A percentile compares a stretch with the other conserved stretches of the same genome.
These are phyloP conservation scores for Haematococcus lacustris DNA, from an alignment of 139 green algal species.

Conservation along the genomic window DNA sequence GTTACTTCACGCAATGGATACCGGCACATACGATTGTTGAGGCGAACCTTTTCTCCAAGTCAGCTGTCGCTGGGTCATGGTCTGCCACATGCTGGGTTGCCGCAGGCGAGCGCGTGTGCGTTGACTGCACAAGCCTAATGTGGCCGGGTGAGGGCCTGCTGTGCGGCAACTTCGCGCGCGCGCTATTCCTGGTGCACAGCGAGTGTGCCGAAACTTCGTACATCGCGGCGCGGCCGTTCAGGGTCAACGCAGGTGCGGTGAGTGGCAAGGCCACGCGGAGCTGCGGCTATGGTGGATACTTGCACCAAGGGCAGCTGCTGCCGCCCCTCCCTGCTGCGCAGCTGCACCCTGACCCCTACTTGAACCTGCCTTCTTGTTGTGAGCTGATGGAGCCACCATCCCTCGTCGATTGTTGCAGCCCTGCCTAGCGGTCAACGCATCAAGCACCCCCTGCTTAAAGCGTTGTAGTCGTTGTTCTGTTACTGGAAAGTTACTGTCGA, in stretches of 20 bases:
- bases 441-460: neutral
- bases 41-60: too few species aligned
- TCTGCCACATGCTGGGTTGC: too few species aligned
- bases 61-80: too few species aligned
- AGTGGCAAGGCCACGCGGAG: neutral
- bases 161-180: slow-evolving; percentile 77
- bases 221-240: neutral
- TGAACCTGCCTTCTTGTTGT: neutral
- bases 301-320: neutral
- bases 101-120: slow-evolving; percentile 77
- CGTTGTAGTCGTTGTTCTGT: neutral
- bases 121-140: slow-evolving; percentile 70
- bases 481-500: neutral
- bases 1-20: too few species aligned
- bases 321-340: neutral
- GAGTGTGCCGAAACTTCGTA: slow-evolving; percentile 53
- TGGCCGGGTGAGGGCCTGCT: slow-evolving; percentile 82
- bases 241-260: slow-evolving; percentile 1
- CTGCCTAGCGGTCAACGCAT: too few species aligned
- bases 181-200: slow-evolving; percentile 83
- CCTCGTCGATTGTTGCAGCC: neutral
- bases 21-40: too few species aligned
- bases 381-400: neutral
- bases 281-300: neutral
- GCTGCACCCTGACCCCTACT: neutral